Evolutionary conservation across 495 filamentous ascomycete genomes (phyloP), one percentile per base, ranked within the genome.

Genomic region (Melanomma pulvis-pyrius): DNA sequence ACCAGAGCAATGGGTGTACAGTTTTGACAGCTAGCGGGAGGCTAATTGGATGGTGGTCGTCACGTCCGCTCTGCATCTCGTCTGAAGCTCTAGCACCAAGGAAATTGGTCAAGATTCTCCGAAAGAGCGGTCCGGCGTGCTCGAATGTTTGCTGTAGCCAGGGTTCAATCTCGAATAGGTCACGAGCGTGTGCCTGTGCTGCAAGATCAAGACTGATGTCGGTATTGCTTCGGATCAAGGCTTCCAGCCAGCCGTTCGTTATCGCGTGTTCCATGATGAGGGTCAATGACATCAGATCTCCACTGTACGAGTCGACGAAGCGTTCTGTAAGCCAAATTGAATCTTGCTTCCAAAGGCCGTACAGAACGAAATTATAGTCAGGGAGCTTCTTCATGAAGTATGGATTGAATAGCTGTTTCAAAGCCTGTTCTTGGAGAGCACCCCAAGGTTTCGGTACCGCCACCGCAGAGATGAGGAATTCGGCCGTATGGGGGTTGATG

Each of bases 191-290:
- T n/a, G 92, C 92, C 30, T 92, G 82, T 29, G 92, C 89, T 13
- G 91, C 90, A 56, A 99, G 84, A 76, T 99, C 94, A 50, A 96
- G 85, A 12, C 90, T 90, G 71, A 98, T 90, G 0, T 87, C 89
- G 67, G 87, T 93, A 2, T 85, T 85, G 30, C 92, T 81, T 44
- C 84, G 83, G 34, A 91, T 83, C 12, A 96, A 81, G 66, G 91
- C 87, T 13, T 93, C 89, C 9, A 96, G 81, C 92, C 93, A 97
- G 47, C 83, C 82, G 64, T 92, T 87, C 65, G 87, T 86, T 44
- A 86, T 76, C 17, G 90, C 90, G 68, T 91, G 88, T 29, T 97
- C 92, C 66, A 96, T 88, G 30, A 97, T 94, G 26, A 86, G 79
- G 1, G 86, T 84, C n/a, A 97, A 82, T 22, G 87, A 82, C 46